Conservation (phyloP, 2,329 filamentous ascomycete species). For the Intubia oerlemansii region DNA sequence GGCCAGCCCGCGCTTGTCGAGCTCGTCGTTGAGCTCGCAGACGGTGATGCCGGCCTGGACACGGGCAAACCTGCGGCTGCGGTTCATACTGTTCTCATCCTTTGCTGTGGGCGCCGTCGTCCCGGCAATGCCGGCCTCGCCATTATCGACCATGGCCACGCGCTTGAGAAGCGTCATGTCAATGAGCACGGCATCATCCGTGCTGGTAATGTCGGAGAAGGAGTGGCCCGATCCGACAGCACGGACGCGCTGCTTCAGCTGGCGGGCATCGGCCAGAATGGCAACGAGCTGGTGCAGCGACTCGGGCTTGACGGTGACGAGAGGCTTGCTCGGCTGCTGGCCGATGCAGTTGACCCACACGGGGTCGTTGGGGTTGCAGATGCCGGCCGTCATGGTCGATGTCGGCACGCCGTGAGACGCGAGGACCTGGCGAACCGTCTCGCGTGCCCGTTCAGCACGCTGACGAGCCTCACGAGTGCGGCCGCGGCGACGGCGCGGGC, state of each 20-base stretch:
- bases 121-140: conserved; percentile 6
- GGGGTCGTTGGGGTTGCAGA: neutral
- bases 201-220: conserved; percentile 10
- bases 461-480: no score
- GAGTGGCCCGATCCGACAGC: conserved; percentile 11
- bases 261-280: conserved; percentile 8
- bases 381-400: no score
- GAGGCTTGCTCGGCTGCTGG: conserved; percentile 8
- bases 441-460: conserved; percentile 4
- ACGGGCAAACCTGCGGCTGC: conserved; percentile 6
- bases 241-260: conserved; percentile 7
- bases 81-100: conserved; percentile 1
- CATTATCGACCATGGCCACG: conserved; percentile 7
- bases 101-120: conserved; percentile 1
- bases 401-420: conserved; percentile 2
- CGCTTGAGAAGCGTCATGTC: conserved; percentile 7
- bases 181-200: conserved; percentile 8
- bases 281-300: conserved; percentile 9
- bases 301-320: conserved; percentile 7
- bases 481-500: no score
- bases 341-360: conserved; percentile 10
- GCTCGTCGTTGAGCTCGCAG: conserved; percentile 9
- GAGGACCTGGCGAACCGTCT: conserved; percentile 3
- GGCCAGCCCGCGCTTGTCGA: conserved; percentile 9
- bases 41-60: conserved; percentile 10